Evolutionary conservation across 106 monocot species (phyloP).

Genomic region (Agapanthus africanus): DNA sequence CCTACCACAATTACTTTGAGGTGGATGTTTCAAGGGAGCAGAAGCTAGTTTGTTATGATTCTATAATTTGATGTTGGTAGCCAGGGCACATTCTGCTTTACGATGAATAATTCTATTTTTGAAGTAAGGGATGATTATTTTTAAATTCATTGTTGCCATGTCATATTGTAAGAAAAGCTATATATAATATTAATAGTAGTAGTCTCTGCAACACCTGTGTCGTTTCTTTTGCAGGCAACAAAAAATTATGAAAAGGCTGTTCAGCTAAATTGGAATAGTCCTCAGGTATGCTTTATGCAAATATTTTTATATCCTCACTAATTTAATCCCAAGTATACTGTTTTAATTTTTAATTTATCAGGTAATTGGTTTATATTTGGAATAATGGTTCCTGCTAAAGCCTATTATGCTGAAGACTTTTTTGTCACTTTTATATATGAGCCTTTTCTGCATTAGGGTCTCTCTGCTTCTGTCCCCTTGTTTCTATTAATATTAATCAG

Average conservation of each 20-base stretch:
- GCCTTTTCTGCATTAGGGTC: too few relatives aligned
- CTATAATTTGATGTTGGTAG: not conserved
- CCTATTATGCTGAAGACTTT: too few relatives aligned
- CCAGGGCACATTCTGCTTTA: not conserved
- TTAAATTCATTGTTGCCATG: not conserved
- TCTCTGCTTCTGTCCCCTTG: too few relatives aligned
- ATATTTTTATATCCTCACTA: not conserved
- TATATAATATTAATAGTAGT: too few relatives aligned
- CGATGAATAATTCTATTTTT: not conserved
- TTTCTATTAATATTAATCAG: too few relatives aligned
- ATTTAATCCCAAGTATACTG: too few relatives aligned
- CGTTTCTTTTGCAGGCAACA: constrained; percentile 58
- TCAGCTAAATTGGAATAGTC: constrained; percentile 96
- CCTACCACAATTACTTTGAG: not conserved
- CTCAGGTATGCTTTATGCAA: constrained; percentile 53
- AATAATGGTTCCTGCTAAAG: too few relatives aligned
- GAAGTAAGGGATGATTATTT: not conserved
- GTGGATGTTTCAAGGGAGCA: not conserved
- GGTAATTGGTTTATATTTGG: too few relatives aligned
- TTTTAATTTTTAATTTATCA: too few relatives aligned
- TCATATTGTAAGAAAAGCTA: not conserved
- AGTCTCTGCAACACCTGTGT: too few relatives aligned
- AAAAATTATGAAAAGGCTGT: constrained; percentile 93
- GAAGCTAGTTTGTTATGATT: not conserved
- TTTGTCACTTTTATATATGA: too few relatives aligned